Conservation (phyloP, 2,329 filamentous ascomycete species). For the Fusarium sp. region DNA sequence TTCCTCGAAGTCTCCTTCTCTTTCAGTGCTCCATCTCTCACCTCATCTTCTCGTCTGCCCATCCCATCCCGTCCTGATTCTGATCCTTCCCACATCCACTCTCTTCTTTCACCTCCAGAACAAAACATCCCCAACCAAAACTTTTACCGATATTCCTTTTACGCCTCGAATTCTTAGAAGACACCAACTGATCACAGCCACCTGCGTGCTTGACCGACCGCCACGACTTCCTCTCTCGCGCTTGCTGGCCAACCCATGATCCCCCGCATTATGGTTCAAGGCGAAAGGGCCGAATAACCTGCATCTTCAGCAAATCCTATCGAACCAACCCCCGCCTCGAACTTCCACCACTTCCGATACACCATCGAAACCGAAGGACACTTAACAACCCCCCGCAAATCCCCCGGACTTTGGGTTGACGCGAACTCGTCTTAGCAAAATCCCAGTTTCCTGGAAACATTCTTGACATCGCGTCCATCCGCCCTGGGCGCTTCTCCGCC, state of each 20-base stretch:
- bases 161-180: background rate
- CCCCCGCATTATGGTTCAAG: slow-evolving; percentile 51
- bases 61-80: slow-evolving; percentile 29
- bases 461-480: slow-evolving; percentile 9
- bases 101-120: slow-evolving; percentile 11
- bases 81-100: slow-evolving; percentile 33
- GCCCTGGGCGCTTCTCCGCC: background rate
- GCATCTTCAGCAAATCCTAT: slow-evolving; percentile 44
- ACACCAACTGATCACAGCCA: background rate
- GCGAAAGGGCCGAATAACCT: slow-evolving; percentile 55
- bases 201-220: slow-evolving; percentile 4
- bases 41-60: slow-evolving; percentile 34
- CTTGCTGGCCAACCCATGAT: slow-evolving; percentile 32
- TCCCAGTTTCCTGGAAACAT: slow-evolving; percentile 12
- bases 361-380: slow-evolving; percentile 13
- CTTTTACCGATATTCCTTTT: background rate
- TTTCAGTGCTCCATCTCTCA: slow-evolving; percentile 34
- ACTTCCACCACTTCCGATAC: background rate
- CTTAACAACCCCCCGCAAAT: slow-evolving; percentile 47
- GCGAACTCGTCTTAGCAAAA: slow-evolving; percentile 18
- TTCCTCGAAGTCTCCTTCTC: slow-evolving; percentile 42
- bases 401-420: slow-evolving; percentile 45
- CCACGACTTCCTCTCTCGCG: slow-evolving; percentile 17
- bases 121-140: slow-evolving; percentile 4
- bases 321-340: slow-evolving; percentile 26